Evolutionary conservation across 345 rosid genomes (phyloP).

Genomic region (Jatropha curcas): DNA sequence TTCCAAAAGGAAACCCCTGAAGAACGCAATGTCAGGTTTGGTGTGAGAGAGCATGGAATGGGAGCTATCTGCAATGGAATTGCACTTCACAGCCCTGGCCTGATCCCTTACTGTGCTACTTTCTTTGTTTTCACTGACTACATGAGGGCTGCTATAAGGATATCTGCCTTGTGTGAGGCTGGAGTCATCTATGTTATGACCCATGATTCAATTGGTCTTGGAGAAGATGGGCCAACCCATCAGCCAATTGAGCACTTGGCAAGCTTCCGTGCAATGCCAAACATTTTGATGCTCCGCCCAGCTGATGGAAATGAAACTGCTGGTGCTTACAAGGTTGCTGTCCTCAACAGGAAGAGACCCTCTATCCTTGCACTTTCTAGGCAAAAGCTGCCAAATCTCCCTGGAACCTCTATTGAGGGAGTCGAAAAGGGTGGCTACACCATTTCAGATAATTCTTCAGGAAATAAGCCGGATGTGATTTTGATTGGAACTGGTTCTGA

Average conservation of each 20-base stretch:
- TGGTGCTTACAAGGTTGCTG: slow-evolving; percentile 90
- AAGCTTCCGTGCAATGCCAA: slow-evolving; percentile 99
- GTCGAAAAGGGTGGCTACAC: slow-evolving; percentile 90
- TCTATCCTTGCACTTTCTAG: slow-evolving; percentile 88
- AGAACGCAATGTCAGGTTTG: slow-evolving; percentile 88
- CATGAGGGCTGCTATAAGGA: slow-evolving; percentile 98
- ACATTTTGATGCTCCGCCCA: slow-evolving; percentile 92
- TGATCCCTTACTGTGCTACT: slow-evolving; percentile 96
- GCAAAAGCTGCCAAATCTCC: slow-evolving; percentile 85
- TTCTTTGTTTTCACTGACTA: slow-evolving; percentile 99
- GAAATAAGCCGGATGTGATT: slow-evolving; percentile 90
- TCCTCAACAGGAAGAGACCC: slow-evolving; percentile 73
- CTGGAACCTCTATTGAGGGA: slow-evolving; percentile 89
- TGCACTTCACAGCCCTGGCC: slow-evolving; percentile 84
- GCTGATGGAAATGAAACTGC: slow-evolving; percentile 99
- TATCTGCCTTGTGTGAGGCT: slow-evolving; percentile 82
- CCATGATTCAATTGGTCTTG: slow-evolving; percentile 98
- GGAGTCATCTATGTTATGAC: slow-evolving; percentile 99
- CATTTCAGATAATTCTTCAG: slow-evolving; percentile 81
- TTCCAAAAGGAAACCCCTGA: slow-evolving; percentile 92
- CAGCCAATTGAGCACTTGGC: slow-evolving; percentile 98
- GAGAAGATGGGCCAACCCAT: slow-evolving; percentile 99
- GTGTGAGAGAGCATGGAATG: slow-evolving; percentile 98
- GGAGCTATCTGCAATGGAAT: slow-evolving; percentile 97
- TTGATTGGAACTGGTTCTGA: slow-evolving; percentile 97